A percentile compares a stretch with the other conserved stretches of the same genome.
Evolutionary conservation across 192 early-diverging fungal genomes (phyloP).

Genomic region (Coemansia sp.): DNA sequence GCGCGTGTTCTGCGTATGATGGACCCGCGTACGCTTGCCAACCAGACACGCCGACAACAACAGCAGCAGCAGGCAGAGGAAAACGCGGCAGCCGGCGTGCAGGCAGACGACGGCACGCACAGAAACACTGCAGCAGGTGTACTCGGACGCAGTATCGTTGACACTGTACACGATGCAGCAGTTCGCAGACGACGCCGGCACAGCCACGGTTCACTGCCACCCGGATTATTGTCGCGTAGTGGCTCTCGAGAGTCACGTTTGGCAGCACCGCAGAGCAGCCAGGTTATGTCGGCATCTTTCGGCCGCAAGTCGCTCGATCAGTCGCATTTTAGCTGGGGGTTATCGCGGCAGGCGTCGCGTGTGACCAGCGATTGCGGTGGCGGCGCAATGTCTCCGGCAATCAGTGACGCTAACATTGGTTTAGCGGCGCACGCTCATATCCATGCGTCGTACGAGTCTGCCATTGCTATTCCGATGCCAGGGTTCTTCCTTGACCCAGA

Average conservation of each 20-base stretch:
- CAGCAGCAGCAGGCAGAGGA: conserved; percentile 20
- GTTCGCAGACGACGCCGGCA: conserved; percentile 16
- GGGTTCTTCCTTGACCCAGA: conserved; percentile 46
- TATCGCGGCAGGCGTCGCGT: conserved; percentile 15
- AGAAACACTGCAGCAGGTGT: conserved; percentile 32
- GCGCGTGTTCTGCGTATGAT: conserved; percentile 47
- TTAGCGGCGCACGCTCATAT: not conserved
- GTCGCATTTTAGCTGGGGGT: conserved; percentile 1
- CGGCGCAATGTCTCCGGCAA: not conserved
- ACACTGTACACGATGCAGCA: conserved; percentile 20
- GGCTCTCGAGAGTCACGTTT: conserved; percentile 23
- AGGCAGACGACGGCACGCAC: conserved; percentile 14
- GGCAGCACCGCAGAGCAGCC: not conserved
- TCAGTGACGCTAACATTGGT: conserved; percentile 1
- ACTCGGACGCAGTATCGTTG: conserved; percentile 26
- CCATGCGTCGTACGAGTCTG: conserved; percentile 15
- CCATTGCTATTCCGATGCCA: conserved; percentile 47
- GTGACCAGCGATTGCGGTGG: not conserved
- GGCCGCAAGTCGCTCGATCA: conserved; percentile 4
- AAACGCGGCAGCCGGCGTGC: conserved; percentile 7
- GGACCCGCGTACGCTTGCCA: conserved; percentile 38
- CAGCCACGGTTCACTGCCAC: conserved; percentile 32
- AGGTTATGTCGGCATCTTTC: not conserved
- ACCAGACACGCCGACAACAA: conserved; percentile 17
- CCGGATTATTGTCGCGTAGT: conserved; percentile 21